phyloP scores from a whole-genome alignment of 2,329 filamentous ascomycete species.

The Aspergillus persii region DNA sequence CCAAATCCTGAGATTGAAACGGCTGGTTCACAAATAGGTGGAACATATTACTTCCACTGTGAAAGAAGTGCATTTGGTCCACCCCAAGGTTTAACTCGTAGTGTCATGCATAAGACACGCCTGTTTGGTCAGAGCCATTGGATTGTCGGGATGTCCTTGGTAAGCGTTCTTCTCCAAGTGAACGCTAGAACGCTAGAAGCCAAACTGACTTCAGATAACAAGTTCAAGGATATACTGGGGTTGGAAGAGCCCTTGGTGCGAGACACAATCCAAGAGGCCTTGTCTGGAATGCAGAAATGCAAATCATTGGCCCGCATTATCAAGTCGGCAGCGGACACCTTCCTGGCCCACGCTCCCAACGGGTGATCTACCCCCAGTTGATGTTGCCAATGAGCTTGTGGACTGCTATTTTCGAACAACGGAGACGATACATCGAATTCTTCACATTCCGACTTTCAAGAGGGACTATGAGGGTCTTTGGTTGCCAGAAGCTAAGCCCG shows the following conservation, averaged over 20 bases:
- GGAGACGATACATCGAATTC: conserved; percentile 55
- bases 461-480: conserved; percentile 56
- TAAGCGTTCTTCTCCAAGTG: conserved; percentile 30
- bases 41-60: conserved; percentile 45
- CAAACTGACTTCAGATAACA: not conserved
- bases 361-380: conserved; percentile 43
- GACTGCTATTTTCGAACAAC: conserved; percentile 55
- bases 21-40: conserved; percentile 39
- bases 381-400: conserved; percentile 50
- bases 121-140: conserved; percentile 58
- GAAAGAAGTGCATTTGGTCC: conserved; percentile 36
- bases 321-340: conserved; percentile 50
- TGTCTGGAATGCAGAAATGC: conserved; percentile 46
- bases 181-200: not conserved
- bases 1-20: conserved; percentile 37
- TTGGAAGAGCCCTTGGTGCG: conserved; percentile 42
- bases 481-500: conserved; percentile 28
- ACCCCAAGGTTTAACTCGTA: conserved; percentile 36
- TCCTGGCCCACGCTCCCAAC: conserved; percentile 48
- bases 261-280: conserved; percentile 38
- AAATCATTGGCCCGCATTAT: conserved; percentile 55
- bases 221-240: conserved; percentile 38
- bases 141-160: conserved; percentile 51
- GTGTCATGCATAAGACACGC: conserved; percentile 54
- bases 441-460: conserved; percentile 58